These are phyloP conservation scores for Colletotrichum cordylinicola DNA, from an alignment of 2,329 filamentous ascomycete species.

Conservation along the genomic window DNA sequence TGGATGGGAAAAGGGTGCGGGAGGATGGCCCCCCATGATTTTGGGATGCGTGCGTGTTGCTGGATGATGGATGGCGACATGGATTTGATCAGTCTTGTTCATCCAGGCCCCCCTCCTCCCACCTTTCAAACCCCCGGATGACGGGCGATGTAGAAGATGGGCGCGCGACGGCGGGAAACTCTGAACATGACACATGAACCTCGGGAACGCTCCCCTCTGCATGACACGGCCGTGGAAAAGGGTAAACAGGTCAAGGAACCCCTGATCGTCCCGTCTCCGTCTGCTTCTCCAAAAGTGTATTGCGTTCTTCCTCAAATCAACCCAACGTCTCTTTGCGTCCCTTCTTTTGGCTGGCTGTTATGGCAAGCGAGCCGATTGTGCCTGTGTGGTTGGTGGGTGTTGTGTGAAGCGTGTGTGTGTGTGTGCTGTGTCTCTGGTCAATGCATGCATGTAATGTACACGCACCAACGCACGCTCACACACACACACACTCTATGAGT, in stretches of 20 bases:
- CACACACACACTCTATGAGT: neutral
- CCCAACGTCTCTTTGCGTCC: conserved; percentile 16
- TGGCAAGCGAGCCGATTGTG: conserved; percentile 10
- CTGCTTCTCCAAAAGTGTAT: neutral
- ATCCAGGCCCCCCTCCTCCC: neutral
- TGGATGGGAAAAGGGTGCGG: neutral
- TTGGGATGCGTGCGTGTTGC: neutral
- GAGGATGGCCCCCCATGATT: neutral
- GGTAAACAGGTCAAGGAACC: neutral
- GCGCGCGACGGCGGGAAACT: neutral
- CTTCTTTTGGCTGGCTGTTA: neutral
- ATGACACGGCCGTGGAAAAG: conserved; percentile 5
- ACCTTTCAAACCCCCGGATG: neutral
- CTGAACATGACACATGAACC: conserved; percentile 15
- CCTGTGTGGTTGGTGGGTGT: neutral
- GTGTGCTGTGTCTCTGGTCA: neutral
- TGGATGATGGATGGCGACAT: neutral
- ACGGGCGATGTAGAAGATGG: neutral
- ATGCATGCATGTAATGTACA: conserved; percentile 5
- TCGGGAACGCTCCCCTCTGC: neutral
- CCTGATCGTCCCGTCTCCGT: conserved; percentile 14
- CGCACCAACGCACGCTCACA: neutral
- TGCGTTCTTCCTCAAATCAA: neutral
- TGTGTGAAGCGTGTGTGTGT: neutral
- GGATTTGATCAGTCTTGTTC: neutral